Conservation (phyloP, 139 green algal species). For the Medakamo hakoo region DNA sequence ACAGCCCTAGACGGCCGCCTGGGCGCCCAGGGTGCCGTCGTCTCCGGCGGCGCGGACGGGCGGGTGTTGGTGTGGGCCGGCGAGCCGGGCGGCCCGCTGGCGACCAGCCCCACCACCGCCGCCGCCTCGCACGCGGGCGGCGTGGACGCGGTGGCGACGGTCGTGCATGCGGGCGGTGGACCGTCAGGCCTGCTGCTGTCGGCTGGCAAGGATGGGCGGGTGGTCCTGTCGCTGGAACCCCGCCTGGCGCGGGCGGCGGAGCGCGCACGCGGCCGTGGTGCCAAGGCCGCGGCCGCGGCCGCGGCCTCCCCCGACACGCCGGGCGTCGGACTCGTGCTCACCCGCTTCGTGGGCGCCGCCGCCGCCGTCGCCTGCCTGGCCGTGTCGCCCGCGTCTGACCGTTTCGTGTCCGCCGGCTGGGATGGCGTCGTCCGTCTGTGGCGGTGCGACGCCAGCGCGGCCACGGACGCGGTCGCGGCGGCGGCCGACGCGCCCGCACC, state of each 20-base stretch:
- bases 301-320: background rate
- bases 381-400: conserved; percentile 15
- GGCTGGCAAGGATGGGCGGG: too few species aligned
- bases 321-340: conserved; percentile 4
- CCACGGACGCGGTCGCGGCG: background rate
- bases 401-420: conserved; percentile 42
- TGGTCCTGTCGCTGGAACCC: too few species aligned
- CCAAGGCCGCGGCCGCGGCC: conserved; percentile 5
- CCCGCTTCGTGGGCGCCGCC: conserved; percentile 34
- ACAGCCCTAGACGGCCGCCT: conserved; percentile 30
- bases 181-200: too few species aligned
- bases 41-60: conserved; percentile 8
- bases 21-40: conserved; percentile 24
- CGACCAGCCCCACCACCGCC: too few species aligned
- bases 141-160: too few species aligned
- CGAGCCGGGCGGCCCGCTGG: background rate
- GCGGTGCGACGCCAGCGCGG: conserved; percentile 16
- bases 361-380: conserved; percentile 40
- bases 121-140: conserved; percentile 6
- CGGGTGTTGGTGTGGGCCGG: conserved; percentile 11
- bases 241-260: too few species aligned
- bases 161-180: too few species aligned
- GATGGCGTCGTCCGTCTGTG: conserved; percentile 50
- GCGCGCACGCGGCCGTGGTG: too few species aligned
- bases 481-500: conserved; percentile 1